A percentile compares a stretch with the other conserved stretches of the same genome.
Evolutionary conservation across 768 basidiomycete genomes (phyloP).

Genomic region (Russula griseocarnosa): DNA sequence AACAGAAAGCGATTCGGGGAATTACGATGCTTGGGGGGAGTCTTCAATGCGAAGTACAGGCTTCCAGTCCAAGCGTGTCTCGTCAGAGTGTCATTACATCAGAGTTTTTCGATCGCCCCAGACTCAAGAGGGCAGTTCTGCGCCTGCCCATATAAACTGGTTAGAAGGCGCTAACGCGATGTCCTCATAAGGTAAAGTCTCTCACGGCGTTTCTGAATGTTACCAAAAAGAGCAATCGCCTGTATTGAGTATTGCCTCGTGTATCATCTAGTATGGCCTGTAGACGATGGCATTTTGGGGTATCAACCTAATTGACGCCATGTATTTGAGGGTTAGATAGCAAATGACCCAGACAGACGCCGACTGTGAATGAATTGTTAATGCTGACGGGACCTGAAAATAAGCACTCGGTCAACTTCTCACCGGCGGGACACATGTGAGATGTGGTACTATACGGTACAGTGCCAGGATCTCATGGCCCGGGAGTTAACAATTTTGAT

Average conservation of each 20-base stretch:
- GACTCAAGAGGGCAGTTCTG: no score
- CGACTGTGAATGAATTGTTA: constrained; percentile 61
- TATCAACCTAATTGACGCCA: background rate
- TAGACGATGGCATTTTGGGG: background rate
- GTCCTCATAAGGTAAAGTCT: background rate
- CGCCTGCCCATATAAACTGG: no score
- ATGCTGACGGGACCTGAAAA: constrained; percentile 63
- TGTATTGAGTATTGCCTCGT: background rate
- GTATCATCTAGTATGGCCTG: constrained; percentile 22
- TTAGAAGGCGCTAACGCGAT: no score
- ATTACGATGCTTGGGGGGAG: no score
- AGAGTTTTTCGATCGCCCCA: no score
- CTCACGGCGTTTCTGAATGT: background rate
- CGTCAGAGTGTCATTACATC: no score
- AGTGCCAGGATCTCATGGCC: background rate
- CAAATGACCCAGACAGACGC: constrained; percentile 67
- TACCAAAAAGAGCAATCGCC: background rate
- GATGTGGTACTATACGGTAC: constrained; percentile 28
- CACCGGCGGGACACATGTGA: constrained; percentile 69
- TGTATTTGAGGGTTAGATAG: constrained; percentile 49
- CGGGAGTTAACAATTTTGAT: background rate
- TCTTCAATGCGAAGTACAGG: no score
- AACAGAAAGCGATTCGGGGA: no score
- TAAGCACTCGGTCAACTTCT: constrained; percentile 59
- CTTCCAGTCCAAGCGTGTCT: no score